phyloP scores from a whole-genome alignment of 1,284 basidiomycete genomes.

The Sparassis latifolia region DNA sequence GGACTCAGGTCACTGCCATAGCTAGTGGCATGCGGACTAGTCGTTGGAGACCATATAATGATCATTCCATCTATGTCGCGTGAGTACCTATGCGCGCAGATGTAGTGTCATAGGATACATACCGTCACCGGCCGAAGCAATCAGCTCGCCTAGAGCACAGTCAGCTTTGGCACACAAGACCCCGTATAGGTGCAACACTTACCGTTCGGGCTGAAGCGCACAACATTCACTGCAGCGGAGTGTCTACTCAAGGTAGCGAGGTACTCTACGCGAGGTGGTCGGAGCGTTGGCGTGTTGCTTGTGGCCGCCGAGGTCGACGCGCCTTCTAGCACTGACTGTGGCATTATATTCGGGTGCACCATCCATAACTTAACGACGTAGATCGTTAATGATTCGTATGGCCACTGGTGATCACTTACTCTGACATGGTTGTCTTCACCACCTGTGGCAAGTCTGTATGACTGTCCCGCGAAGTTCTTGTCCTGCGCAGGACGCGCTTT shows the following conservation, averaged over 20 bases:
- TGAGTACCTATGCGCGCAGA: constrained; percentile 8
- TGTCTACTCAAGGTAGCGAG: constrained; percentile 91
- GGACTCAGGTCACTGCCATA: constrained; percentile 72
- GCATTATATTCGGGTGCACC: constrained; percentile 85
- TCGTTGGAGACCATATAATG: constrained; percentile 88
- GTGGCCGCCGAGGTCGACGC: constrained; percentile 29
- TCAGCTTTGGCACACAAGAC: not conserved
- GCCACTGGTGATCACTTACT: constrained; percentile 45
- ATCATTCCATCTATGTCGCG: constrained; percentile 82
- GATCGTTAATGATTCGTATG: not conserved
- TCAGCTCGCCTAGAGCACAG: constrained; percentile 58
- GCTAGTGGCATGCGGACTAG: constrained; percentile 59
- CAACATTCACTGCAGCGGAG: constrained; percentile 94
- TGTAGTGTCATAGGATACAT: constrained; percentile 24
- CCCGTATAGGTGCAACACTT: constrained; percentile 19
- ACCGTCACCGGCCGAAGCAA: constrained; percentile 96
- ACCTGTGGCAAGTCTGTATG: constrained; percentile 89
- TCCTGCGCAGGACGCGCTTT: constrained; percentile 67
- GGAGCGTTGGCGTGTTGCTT: constrained; percentile 38
- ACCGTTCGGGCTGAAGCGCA: constrained; percentile 94
- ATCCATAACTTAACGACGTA: constrained; percentile 73
- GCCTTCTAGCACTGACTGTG: constrained; percentile 53
- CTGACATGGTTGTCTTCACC: constrained; percentile 97
- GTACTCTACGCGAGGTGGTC: constrained; percentile 92
- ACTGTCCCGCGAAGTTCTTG: constrained; percentile 51